Percentiles rank a stretch among this genome's conserved stretches.
These are phyloP conservation scores for Pachyrhizus erosus DNA, from an alignment of 306 rosid genomes.

Conservation along the genomic window DNA sequence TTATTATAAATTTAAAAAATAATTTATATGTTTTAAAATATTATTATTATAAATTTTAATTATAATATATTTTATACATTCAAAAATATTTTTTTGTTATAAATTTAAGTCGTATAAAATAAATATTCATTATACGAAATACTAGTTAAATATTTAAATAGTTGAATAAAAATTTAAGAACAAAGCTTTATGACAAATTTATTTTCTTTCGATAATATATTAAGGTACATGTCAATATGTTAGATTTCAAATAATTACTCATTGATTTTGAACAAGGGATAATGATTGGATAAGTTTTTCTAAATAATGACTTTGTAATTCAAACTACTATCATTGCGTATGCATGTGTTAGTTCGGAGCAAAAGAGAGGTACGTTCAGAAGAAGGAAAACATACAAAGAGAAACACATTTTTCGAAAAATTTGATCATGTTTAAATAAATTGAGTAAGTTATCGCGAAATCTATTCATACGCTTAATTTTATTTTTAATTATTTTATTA, in stretches of 20 bases:
- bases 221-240: not conserved
- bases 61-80: too few species aligned
- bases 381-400: not conserved
- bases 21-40: too few species aligned
- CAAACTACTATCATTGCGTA: not conserved
- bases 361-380: not conserved
- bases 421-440: not conserved
- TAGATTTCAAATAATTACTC: not conserved
- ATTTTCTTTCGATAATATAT: not conserved
- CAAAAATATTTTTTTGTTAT: too few species aligned
- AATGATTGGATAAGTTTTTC: not conserved
- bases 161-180: too few species aligned
- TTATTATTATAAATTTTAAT: too few species aligned
- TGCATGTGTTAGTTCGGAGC: not conserved
- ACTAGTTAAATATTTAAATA: too few species aligned
- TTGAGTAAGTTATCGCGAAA: not conserved
- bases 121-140: too few species aligned
- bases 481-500: not conserved
- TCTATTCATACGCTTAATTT: too few species aligned
- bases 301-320: not conserved
- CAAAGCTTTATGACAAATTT: not conserved
- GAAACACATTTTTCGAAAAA: not conserved
- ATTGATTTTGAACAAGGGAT: not conserved
- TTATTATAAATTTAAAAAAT: too few species aligned
- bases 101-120: too few species aligned